Evolutionary conservation across 2,329 filamentous ascomycete species (phyloP), one percentile per base, ranked within the genome.

Genomic region (Stagonosporopsis cucurbitacearum): DNA sequence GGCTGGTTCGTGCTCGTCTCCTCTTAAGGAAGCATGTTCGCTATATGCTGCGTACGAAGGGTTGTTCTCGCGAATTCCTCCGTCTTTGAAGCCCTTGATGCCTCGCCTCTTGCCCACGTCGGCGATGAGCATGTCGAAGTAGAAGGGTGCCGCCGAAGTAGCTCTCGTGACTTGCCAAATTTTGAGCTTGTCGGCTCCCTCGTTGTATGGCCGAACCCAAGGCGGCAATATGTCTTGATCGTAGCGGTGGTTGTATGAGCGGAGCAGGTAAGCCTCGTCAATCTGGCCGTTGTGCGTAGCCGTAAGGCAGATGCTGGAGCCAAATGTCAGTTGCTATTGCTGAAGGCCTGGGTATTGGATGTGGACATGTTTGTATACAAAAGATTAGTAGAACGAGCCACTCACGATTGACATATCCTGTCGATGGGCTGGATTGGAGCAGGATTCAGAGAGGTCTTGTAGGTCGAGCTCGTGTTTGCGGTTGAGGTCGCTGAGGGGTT

Each of bases 151-250:
- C 2, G 82, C 82, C 1, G 78, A 81, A 0, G 82, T 84, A 2
- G 82, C 82, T 7, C 81, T 68, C 0, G 80, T 81, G 1, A 82
- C 81, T 65, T 82, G 69, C 76, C 81, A 84, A 36, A 84, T 82
- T 1, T 76, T 74, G 15, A 82, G 67, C 37, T 71, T 68, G 53
- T 81, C 78, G 6, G 76, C 75, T 8, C 78, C 78, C 64, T 79
- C 75, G 59, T 82, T 82, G 70, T 82, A 82, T 1, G 72, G 70
- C 3, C 76, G 79, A 6, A 80, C 75, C 77, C 78, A 81, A 1
- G 76, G 74, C 0, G 77, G 78, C 3, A 76, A 71, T 0, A 77
- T 73, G 0, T 75, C 66, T 7, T 71, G 63, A 19, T 69, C 61
- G 61, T 82, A 82, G 54, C 71, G 75, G 60, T 81, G 79, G 9